These are phyloP conservation scores for Triadica sebifera DNA, from an alignment of 345 rosid species.

Conservation along the genomic window DNA sequence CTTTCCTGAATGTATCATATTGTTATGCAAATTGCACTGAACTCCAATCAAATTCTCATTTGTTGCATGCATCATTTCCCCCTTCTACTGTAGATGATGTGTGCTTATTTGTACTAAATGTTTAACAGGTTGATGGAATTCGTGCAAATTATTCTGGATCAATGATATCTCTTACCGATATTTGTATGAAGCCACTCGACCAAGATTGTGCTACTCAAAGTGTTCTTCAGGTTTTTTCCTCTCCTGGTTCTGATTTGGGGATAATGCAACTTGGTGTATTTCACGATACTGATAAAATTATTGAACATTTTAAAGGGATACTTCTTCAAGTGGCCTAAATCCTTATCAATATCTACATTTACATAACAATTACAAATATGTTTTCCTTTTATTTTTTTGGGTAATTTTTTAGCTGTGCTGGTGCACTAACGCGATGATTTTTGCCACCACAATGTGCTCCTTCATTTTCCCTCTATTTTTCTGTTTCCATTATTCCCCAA, in stretches of 20 bases:
- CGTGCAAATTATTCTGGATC: conserved; percentile 79
- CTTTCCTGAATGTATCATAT: conserved; percentile 3
- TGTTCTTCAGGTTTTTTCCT: conserved; percentile 68
- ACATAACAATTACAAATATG: background rate
- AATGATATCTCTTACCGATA: conserved; percentile 77
- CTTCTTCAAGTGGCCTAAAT: background rate
- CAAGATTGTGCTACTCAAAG: conserved; percentile 95
- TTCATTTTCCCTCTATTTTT: background rate
- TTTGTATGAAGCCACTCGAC: conserved; percentile 94
- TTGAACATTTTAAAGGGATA: background rate
- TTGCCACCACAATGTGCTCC: background rate
- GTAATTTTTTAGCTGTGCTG: background rate
- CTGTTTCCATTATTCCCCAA: background rate
- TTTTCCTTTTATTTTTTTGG: background rate
- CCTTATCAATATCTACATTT: background rate
- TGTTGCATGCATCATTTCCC: background rate
- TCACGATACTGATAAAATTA: background rate
- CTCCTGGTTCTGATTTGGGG: background rate
- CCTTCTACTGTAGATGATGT: conserved; percentile 1
- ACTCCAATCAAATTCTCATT: background rate
- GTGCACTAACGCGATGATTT: background rate
- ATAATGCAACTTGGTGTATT: background rate
- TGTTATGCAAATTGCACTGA: conserved; percentile 2
- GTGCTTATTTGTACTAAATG: conserved; percentile 15
- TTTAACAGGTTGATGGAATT: conserved; percentile 79